Evolutionary conservation across 2,329 filamentous ascomycete genomes (phyloP), one percentile per base, ranked within the genome.

Genomic region (Davidsoniella australis): DNA sequence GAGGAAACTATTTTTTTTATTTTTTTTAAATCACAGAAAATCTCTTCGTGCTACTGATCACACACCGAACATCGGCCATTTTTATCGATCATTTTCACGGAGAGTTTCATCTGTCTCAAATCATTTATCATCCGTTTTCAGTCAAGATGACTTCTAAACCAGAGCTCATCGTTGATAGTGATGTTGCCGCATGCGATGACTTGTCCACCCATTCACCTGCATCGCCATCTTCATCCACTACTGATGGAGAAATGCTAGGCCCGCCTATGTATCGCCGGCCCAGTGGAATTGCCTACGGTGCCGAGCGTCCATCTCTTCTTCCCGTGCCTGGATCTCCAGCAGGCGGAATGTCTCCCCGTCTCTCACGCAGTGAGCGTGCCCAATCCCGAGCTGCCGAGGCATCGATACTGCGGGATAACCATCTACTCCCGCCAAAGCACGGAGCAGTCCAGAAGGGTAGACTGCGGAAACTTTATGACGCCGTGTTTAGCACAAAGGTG

Each of bases 201-300:
- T 44, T 36, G 20, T 33, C 33, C 10, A 41, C 47, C 6, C 44
- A 48, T 5, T 38, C 51, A 9, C 51, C 51, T 14, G 29, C 45
- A 9, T 42, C 44, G 12, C 61, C 63, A 10, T 36, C 45, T 12
- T 51, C 49, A 12, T 61, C 63, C 10, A 62, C 63, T 4, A 60
- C 62, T 4, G 63, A 51, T 4, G 38, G 40, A 14, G n/a, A 49
- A 6, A 65, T 65, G 9, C 58, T 60, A 16, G 64, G 64, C n/a
- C 71, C 66, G 49, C 67, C 63, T 59, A 71, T 70, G 57, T 94
- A 91, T 65, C 77, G 83, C 49, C 75, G 86, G 42, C 85, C 86
- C 1, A 83, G 78, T 56, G 82, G 80, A 59, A 79, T 91, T 41
- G 79, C 81, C 26, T 84, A 76, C 53, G 82, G 81, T 10, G 80